Percentiles rank a stretch among this genome's conserved stretches.
Conservation (phyloP, 805 yeast genomes). For the Candida argentea region DNA sequence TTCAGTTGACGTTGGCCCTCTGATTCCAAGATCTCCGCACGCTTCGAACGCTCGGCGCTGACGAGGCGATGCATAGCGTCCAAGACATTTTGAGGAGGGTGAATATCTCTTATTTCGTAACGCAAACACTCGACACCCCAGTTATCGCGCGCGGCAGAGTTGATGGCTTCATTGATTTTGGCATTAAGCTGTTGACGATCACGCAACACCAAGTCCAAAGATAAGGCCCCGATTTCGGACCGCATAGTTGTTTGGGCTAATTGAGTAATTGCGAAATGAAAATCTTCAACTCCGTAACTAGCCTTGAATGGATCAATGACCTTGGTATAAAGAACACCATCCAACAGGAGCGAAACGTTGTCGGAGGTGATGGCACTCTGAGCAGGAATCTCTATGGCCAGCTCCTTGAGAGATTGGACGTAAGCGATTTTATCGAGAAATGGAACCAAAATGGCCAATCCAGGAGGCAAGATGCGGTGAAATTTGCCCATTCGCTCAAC, state of each 20-base stretch:
- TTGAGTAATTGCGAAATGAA: constrained; percentile 76
- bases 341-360: constrained; percentile 76
- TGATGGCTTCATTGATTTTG: constrained; percentile 68
- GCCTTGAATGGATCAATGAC: constrained; percentile 80
- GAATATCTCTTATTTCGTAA: constrained; percentile 81
- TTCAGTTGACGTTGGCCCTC: constrained; percentile 76
- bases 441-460: constrained; percentile 65
- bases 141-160: constrained; percentile 67
- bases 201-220: constrained; percentile 66
- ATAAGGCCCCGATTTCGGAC: constrained; percentile 75
- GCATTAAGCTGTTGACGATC: constrained; percentile 66
- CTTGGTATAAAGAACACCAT: constrained; percentile 70
- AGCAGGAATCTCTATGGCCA: constrained; percentile 76
- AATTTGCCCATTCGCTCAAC: constrained; percentile 89
- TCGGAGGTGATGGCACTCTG: constrained; percentile 83
- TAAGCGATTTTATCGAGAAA: constrained; percentile 67
- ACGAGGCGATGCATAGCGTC: constrained; percentile 92
- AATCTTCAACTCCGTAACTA: constrained; percentile 80
- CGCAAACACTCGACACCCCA: constrained; percentile 84
- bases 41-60: constrained; percentile 73
- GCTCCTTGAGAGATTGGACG: constrained; percentile 74
- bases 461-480: constrained; percentile 57
- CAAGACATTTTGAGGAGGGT: constrained; percentile 76
- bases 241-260: constrained; percentile 89
- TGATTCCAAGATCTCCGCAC: constrained; percentile 80